Conservation (phyloP, 2,329 filamentous ascomycete genomes). For the Colletotrichum neosansevieriae region DNA sequence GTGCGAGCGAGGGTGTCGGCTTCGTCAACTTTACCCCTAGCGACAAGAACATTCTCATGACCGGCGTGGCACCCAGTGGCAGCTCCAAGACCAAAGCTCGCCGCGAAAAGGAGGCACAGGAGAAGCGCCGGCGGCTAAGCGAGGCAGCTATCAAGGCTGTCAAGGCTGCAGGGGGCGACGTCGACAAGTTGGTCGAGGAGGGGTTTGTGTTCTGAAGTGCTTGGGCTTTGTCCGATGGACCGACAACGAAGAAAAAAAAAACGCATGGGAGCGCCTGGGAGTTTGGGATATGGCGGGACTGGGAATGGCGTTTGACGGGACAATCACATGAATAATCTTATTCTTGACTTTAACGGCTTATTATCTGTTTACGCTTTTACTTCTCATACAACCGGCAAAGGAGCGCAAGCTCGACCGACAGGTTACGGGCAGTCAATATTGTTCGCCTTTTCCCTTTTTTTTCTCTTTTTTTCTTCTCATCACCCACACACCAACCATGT, state of each 20-base stretch:
- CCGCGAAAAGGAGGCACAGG: conserved; percentile 86
- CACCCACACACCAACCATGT: background rate
- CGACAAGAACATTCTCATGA: conserved; percentile 84
- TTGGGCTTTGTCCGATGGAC: background rate
- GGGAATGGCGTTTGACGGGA: conserved; percentile 24
- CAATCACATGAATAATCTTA: conserved; percentile 8
- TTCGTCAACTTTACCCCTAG: conserved; percentile 93
- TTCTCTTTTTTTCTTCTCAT: background rate
- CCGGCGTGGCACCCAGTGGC: conserved; percentile 90
- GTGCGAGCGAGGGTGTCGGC: conserved; percentile 55
- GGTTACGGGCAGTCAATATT: background rate
- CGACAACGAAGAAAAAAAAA: background rate
- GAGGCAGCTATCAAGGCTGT: conserved; percentile 78
- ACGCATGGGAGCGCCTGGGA: conserved; percentile 25
- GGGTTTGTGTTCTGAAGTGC: conserved; percentile 57
- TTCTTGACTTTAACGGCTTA: conserved; percentile 1
- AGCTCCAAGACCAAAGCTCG: conserved; percentile 95
- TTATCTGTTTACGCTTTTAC: conserved; percentile 12
- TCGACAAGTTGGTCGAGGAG: conserved; percentile 64
- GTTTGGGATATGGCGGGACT: conserved; percentile 23
- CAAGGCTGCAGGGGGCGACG: conserved; percentile 77
- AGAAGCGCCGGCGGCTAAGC: conserved; percentile 77
- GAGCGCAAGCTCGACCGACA: conserved; percentile 24
- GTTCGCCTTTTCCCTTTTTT: conserved; percentile 12
- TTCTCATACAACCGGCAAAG: conserved; percentile 18